These are phyloP conservation scores for Lachnellula occidentalis DNA, from an alignment of 2,329 filamentous ascomycete species.

Conservation along the genomic window DNA sequence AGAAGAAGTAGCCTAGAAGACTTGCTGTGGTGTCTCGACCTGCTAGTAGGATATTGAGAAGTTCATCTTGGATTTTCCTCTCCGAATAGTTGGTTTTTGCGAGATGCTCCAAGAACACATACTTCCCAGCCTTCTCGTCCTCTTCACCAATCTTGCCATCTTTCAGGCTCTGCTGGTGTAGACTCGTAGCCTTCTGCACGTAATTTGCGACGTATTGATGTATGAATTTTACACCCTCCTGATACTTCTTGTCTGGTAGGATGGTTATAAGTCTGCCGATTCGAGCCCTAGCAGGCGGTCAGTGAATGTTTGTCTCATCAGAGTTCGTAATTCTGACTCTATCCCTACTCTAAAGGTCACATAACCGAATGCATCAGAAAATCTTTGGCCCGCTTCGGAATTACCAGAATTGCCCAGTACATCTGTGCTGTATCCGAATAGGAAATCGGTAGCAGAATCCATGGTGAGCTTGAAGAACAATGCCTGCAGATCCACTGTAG, in stretches of 20 bases:
- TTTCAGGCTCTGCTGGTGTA: constrained; percentile 2
- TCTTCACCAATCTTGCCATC: background rate
- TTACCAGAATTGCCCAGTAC: constrained; percentile 9
- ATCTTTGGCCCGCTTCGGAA: too few relatives aligned
- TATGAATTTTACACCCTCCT: constrained; percentile 20
- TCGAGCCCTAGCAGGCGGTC: constrained; percentile 7
- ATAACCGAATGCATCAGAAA: background rate
- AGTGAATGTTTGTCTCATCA: background rate
- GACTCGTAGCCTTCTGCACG: constrained; percentile 22
- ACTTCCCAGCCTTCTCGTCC: constrained; percentile 20
- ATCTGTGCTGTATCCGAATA: constrained; percentile 22
- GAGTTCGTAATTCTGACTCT: background rate
- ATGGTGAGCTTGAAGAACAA: background rate
- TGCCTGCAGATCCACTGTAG: background rate
- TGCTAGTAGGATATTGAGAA: constrained; percentile 34
- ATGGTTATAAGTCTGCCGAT: constrained; percentile 24
- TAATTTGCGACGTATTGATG: constrained; percentile 27
- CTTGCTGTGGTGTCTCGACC: constrained; percentile 39
- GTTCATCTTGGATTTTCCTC: constrained; percentile 34
- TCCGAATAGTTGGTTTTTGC: constrained; percentile 40
- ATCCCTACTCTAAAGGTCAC: background rate
- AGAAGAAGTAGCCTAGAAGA: constrained; percentile 34
- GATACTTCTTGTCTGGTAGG: constrained; percentile 24
- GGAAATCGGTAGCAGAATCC: background rate
- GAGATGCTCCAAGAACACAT: constrained; percentile 46